phyloP scores from a whole-genome alignment of 148 eudicot species.

The Spergularia bocconei region DNA sequence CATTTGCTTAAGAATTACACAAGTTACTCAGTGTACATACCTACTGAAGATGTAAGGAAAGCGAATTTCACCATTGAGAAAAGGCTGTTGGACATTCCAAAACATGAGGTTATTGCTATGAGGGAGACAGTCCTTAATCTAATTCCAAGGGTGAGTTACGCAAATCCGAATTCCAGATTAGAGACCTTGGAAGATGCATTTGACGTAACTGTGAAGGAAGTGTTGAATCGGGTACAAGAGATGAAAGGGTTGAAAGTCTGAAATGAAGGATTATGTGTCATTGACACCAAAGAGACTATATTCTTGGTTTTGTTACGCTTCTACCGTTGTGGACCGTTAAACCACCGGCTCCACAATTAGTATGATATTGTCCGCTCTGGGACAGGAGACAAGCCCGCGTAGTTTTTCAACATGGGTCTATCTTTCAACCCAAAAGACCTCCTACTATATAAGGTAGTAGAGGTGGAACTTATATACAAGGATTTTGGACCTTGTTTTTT shows the following conservation, averaged over 20 bases:
- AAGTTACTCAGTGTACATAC: background rate
- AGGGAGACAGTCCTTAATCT: slow-evolving; percentile 1
- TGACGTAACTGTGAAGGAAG: background rate
- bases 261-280: background rate
- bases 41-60: slow-evolving; percentile 6
- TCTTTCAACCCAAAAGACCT: no score
- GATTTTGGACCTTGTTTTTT: no score
- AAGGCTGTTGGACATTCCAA: background rate
- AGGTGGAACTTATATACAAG: no score
- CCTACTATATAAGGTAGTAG: no score
- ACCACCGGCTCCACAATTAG: no score
- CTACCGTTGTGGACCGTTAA: no score
- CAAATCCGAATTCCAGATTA: background rate
- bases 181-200: slow-evolving; percentile 12
- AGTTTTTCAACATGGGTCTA: no score
- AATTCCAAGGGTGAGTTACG: slow-evolving; percentile 4
- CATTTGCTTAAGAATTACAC: slow-evolving; percentile 10
- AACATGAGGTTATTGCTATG: background rate
- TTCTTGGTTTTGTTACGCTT: no score
- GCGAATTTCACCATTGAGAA: background rate
- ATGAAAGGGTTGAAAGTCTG: background rate
- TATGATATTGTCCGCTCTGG: no score
- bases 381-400: no score
- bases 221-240: background rate
- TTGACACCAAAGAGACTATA: no score